These are phyloP conservation scores for Aristolochia californica DNA, from an alignment of 164 flowering plant species.

Conservation along the genomic window DNA sequence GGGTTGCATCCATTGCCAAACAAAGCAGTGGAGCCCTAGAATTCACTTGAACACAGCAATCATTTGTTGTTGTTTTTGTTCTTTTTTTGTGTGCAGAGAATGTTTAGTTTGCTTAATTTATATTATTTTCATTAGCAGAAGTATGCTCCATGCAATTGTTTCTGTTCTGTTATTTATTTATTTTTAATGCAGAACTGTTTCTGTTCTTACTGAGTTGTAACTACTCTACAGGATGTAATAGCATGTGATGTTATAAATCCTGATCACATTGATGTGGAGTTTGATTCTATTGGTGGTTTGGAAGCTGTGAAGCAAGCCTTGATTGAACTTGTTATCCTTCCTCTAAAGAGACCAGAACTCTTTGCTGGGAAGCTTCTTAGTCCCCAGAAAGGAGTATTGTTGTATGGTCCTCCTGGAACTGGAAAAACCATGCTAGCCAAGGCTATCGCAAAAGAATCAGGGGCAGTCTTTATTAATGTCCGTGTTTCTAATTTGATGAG, in stretches of 20 bases:
- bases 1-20: too few relatives aligned
- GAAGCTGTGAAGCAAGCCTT: slow-evolving; percentile 61
- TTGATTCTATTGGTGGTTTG: slow-evolving; percentile 75
- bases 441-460: slow-evolving; percentile 88
- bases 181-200: neutral
- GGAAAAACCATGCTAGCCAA: slow-evolving; percentile 40
- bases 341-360: slow-evolving; percentile 63
- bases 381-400: slow-evolving; percentile 77
- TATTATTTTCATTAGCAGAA: too few relatives aligned
- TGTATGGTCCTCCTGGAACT: slow-evolving; percentile 23
- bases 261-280: slow-evolving; percentile 70
- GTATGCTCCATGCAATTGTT: too few relatives aligned
- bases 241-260: slow-evolving; percentile 90
- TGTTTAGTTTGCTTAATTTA: too few relatives aligned
- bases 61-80: too few relatives aligned
- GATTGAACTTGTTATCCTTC: slow-evolving; percentile 68
- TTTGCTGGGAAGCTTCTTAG: slow-evolving; percentile 73
- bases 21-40: too few relatives aligned
- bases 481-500: slow-evolving; percentile 81
- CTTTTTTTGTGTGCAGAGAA: too few relatives aligned
- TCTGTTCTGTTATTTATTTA: too few relatives aligned
- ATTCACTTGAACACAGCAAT: too few relatives aligned
- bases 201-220: neutral
- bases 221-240: slow-evolving; percentile 58
- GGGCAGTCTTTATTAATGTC: slow-evolving; percentile 84